phyloP scores from a whole-genome alignment of 179 eudicot genomes.

The Actinidia polygama region DNA sequence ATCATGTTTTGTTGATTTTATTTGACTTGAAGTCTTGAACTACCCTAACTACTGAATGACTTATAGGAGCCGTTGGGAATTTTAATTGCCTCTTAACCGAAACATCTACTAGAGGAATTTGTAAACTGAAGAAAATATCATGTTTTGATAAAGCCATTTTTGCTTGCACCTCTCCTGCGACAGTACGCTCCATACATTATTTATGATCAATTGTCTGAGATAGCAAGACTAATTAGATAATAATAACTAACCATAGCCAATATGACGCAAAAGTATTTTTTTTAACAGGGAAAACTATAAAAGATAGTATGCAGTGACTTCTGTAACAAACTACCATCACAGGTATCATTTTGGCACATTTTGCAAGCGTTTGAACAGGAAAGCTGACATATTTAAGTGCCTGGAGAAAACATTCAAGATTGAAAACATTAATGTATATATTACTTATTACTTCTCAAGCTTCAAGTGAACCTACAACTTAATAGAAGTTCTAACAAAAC shows the following conservation, averaged over 20 bases:
- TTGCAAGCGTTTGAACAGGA: slow-evolving; percentile 94
- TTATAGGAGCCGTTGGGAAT: neutral
- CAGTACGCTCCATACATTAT: no score
- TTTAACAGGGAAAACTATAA: neutral
- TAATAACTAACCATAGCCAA: no score
- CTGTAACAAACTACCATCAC: slow-evolving; percentile 71
- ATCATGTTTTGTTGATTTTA: neutral
- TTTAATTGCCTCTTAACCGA: neutral
- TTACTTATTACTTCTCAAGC: neutral
- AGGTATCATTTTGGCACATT: slow-evolving; percentile 98
- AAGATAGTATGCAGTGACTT: neutral
- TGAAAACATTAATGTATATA: neutral
- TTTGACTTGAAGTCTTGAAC: neutral
- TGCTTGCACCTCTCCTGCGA: no score
- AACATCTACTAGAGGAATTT: neutral
- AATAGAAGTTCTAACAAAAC: neutral
- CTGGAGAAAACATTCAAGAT: slow-evolving; percentile 40
- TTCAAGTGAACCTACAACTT: neutral
- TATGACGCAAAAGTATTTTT: no score
- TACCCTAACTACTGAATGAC: neutral
- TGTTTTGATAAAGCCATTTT: no score
- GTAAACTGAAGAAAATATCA: neutral
- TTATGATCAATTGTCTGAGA: no score
- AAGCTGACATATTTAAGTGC: slow-evolving; percentile 98
- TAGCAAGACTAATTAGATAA: no score